Base-by-base conservation (phyloP, 495 filamentous ascomycete species). In the Friedmanniomyces simplex region DNA sequence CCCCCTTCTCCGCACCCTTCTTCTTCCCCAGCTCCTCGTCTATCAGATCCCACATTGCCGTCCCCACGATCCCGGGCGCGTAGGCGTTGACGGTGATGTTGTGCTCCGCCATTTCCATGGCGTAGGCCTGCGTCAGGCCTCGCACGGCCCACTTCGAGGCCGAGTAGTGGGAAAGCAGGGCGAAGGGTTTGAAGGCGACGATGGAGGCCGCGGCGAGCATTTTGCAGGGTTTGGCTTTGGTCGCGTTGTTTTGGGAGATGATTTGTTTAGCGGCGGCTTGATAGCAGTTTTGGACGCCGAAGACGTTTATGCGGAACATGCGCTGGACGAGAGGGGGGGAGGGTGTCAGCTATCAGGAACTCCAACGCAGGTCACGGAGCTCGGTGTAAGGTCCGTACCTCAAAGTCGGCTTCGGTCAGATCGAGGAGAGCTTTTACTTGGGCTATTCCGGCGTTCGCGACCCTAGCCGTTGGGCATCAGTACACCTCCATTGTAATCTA, bases 61-160 rank as follows among this genome's bases (percentile, higher is more conserved):
- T 85, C 0, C 74, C 78, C 1, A 86, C 78, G 52, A 84, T 79
- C 0, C 82, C 82, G 0, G 82, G 82, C 0, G 79, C 82, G 57
- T 83, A 84, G 5, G 77, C 74, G 59, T 84, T 84, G 6, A 73
- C 57, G 2, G 81, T 83, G 65, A 85, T 85, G 45, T 76, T 68
- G 54, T 83, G 74, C 50, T 60, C 45, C 0, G 77, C 82, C 63
- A 68, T 68, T 60, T 82, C 78, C 73, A 79, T 77, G 0, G 80
- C 79, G 52, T 81, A 80, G 1, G 70, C 76, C 61, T 82, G 75
- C 1, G 72, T 78, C 49, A 85, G 62, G 0, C 80, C 81, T 3
- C 80, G 69, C 1, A 85, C 80, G 1, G 82, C 82, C 70, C 72
- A 83, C 57, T 84, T 83, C 16, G 71, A 76, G 1, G 78, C 74